Evolutionary conservation across 768 basidiomycete genomes (phyloP), one percentile per base, ranked within the genome.

Genomic region (Serendipita sp.): DNA sequence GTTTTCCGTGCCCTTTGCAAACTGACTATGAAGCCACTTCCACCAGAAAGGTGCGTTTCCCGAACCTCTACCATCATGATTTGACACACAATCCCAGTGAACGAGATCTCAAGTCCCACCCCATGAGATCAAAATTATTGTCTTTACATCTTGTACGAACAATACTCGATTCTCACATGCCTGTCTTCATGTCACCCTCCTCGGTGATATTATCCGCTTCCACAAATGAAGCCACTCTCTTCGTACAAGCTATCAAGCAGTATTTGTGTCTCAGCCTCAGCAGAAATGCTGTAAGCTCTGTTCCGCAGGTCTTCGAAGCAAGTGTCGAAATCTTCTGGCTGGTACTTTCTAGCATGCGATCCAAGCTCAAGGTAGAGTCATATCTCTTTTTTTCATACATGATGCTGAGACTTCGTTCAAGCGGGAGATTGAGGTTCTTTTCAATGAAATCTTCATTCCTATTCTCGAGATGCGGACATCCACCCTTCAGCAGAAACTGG

Each of bases 301-400:
- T 98, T 4, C 87, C 88, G 1, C 94, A 95, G 74, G 94, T 99
- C 13, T 99, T 99, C 74, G 96, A 99, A 72, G 85, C 93, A 63
- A 92, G 91, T 70, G 94, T 97, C 58, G 96, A 98, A 76, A 96
- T 98, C 66, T 98, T 98, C 75, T 97, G 95, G 92, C 83, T 91
- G 69, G 88, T 96, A 58, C 74, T 98, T n/a, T 84, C 88, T 48
- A 89, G 91, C 10, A 86, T 99, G 84, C 83, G 96, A 34, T 91
- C 90, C 16, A 95, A 91, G 76, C 82, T 99, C 69, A 99, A 99
- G 85, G 93, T 91, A 68, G 45, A 76, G 70, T 3, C 23, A 23
- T 23, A 23, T 23, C 23, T 23, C 23, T 23, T 23, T 32, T 35
- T 4, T 56, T n/a, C 4, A 23, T 63, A 56, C 62, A 63, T 32